A percentile compares a stretch with the other conserved stretches of the same genome.
Conservation (phyloP, 129 eudicot species). For the Flaveria bidentis region DNA sequence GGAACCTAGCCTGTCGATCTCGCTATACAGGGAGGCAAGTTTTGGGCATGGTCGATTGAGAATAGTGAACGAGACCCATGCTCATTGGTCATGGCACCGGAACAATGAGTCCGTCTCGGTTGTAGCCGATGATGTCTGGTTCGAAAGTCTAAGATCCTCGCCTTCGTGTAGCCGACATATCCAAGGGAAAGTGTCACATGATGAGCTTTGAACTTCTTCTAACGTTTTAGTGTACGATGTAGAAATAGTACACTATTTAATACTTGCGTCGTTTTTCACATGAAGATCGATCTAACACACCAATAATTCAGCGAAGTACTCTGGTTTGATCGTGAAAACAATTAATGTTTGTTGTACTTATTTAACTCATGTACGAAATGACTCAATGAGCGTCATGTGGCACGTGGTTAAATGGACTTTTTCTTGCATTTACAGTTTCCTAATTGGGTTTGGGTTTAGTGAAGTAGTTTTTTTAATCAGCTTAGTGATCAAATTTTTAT, state of each 20-base stretch:
- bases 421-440: no score
- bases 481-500: no score
- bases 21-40: slow-evolving; percentile 63
- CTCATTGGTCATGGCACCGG: slow-evolving; percentile 89
- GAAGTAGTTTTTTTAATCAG: no score
- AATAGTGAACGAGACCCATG: slow-evolving; percentile 59
- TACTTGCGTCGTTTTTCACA: background rate
- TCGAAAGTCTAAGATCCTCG: slow-evolving; percentile 49
- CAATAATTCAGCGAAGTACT: no score
- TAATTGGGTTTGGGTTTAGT: no score
- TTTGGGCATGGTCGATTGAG: slow-evolving; percentile 87
- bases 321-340: no score
- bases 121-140: slow-evolving; percentile 59
- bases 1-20: slow-evolving; percentile 52
- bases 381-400: no score
- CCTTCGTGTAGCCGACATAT: slow-evolving; percentile 30
- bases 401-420: no score
- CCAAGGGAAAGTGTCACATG: slow-evolving; percentile 17
- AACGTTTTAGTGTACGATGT: background rate
- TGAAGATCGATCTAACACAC: background rate
- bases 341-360: background rate
- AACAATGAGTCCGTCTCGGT: slow-evolving; percentile 51
- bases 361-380: no score
- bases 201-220: slow-evolving; percentile 47
- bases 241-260: background rate